Evolutionary conservation across 768 basidiomycete species (phyloP).

Genomic region (Boletus coccyginus): DNA sequence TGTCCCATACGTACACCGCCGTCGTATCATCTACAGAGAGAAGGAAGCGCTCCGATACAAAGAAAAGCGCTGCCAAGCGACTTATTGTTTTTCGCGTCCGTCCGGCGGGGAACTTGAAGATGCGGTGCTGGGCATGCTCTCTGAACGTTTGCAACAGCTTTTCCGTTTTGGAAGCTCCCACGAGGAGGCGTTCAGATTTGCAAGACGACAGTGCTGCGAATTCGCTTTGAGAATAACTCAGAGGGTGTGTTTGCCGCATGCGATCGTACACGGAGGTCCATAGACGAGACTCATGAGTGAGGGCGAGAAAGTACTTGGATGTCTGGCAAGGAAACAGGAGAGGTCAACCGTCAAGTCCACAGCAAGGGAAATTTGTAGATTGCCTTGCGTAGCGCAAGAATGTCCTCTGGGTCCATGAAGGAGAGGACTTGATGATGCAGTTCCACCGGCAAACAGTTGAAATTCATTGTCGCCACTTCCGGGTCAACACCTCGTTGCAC

Average conservation of each 20-base stretch:
- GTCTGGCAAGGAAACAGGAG: background rate
- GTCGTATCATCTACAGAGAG: conserved; percentile 8
- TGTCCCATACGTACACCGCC: conserved; percentile 14
- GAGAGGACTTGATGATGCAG: conserved; percentile 3
- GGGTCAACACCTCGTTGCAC: background rate
- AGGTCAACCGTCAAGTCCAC: background rate
- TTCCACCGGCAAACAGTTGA: conserved; percentile 2
- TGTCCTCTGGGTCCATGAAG: conserved; percentile 1
- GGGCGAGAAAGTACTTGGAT: conserved; percentile 3
- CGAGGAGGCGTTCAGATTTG: conserved; percentile 6
- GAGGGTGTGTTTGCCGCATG: conserved; percentile 1
- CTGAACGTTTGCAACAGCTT: background rate
- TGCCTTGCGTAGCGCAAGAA: conserved; percentile 12
- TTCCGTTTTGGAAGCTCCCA: conserved; percentile 2
- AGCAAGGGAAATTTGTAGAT: background rate
- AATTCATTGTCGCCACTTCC: background rate
- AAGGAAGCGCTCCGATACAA: conserved; percentile 11
- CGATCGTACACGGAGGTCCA: conserved; percentile 1
- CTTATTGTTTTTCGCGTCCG: background rate
- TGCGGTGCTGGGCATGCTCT: background rate
- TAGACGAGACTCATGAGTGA: background rate
- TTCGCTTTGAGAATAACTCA: conserved; percentile 5
- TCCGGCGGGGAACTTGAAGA: background rate
- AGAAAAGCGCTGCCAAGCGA: background rate
- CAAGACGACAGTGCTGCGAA: background rate